Evolutionary conservation across 495 filamentous ascomycete genomes (phyloP).

Genomic region (Bacidia gigantensis): DNA sequence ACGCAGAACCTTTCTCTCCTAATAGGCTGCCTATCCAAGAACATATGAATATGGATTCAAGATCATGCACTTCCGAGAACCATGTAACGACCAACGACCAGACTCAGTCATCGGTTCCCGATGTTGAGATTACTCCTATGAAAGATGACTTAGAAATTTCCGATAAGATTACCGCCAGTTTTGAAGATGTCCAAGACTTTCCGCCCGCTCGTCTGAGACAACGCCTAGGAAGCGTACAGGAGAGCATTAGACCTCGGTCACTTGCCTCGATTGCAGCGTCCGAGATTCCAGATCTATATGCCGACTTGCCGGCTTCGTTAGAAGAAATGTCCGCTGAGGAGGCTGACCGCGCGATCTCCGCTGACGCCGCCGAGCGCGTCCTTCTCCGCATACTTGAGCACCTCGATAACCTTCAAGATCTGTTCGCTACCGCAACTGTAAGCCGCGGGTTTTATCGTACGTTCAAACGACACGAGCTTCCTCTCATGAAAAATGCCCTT

Average conservation of each 20-base stretch:
- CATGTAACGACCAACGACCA: slow-evolving; percentile 3
- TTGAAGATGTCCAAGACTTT: slow-evolving; percentile 5
- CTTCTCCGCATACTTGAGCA: slow-evolving; percentile 37
- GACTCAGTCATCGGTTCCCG: slow-evolving; percentile 1
- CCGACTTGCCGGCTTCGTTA: slow-evolving; percentile 10
- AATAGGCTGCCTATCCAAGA: slow-evolving; percentile 9
- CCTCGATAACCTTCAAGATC: slow-evolving; percentile 39
- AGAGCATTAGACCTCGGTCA: slow-evolving; percentile 29
- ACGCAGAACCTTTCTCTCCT: slow-evolving; percentile 2
- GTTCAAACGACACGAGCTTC: slow-evolving; percentile 46
- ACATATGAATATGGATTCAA: slow-evolving; percentile 5
- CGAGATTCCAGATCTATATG: slow-evolving; percentile 13
- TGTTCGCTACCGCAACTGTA: slow-evolving; percentile 42
- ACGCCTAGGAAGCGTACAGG: slow-evolving; percentile 11
- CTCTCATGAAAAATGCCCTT: slow-evolving; percentile 40
- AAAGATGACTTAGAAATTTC: slow-evolving; percentile 25
- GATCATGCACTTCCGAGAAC: not conserved
- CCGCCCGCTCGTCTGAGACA: slow-evolving; percentile 8
- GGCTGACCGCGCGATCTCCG: slow-evolving; percentile 25
- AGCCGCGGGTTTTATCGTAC: slow-evolving; percentile 46
- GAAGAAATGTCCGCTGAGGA: slow-evolving; percentile 15
- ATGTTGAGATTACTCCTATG: slow-evolving; percentile 17
- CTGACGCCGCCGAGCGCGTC: slow-evolving; percentile 32
- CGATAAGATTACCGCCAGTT: slow-evolving; percentile 16
- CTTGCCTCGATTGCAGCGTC: slow-evolving; percentile 21